Evolutionary conservation across 1,284 basidiomycete species (phyloP).

Genomic region (Fomitopsis pinicola): DNA sequence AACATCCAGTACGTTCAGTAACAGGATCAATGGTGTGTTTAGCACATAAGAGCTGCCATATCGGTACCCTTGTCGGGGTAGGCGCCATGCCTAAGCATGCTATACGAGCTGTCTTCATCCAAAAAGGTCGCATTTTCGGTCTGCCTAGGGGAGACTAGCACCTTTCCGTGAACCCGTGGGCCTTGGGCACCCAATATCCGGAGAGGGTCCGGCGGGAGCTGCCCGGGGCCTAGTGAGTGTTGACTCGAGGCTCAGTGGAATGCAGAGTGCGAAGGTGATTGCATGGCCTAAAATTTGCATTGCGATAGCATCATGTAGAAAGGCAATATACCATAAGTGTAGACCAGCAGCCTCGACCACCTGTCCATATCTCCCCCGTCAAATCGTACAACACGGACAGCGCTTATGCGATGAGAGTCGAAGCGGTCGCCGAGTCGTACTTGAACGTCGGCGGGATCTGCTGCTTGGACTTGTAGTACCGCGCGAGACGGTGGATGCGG

Average conservation of each 20-base stretch:
- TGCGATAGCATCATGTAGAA: conserved; percentile 23
- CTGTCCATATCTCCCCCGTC: conserved; percentile 10
- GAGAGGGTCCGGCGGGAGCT: no score
- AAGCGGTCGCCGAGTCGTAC: conserved; percentile 92
- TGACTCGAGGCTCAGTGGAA: background rate
- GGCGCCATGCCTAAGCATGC: no score
- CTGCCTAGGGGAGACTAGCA: no score
- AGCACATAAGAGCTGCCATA: no score
- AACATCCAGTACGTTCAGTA: no score
- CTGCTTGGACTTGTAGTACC: conserved; percentile 99
- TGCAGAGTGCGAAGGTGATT: background rate
- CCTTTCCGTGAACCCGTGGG: no score
- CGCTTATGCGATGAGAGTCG: conserved; percentile 73
- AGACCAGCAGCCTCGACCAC: conserved; percentile 12
- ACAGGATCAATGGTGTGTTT: no score
- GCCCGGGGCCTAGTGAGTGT: no score
- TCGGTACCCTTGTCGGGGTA: no score
- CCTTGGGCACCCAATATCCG: no score
- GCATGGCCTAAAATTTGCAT: conserved; percentile 24
- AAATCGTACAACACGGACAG: conserved; percentile 13
- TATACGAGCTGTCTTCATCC: no score
- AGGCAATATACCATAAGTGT: conserved; percentile 21
- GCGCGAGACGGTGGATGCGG: conserved; percentile 92
- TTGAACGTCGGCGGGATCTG: conserved; percentile 98
- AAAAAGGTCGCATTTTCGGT: no score